Evolutionary conservation across 352 stramenopile species (phyloP), one percentile per base, ranked within the genome.

Genomic region (Globisporangium ultimum): DNA sequence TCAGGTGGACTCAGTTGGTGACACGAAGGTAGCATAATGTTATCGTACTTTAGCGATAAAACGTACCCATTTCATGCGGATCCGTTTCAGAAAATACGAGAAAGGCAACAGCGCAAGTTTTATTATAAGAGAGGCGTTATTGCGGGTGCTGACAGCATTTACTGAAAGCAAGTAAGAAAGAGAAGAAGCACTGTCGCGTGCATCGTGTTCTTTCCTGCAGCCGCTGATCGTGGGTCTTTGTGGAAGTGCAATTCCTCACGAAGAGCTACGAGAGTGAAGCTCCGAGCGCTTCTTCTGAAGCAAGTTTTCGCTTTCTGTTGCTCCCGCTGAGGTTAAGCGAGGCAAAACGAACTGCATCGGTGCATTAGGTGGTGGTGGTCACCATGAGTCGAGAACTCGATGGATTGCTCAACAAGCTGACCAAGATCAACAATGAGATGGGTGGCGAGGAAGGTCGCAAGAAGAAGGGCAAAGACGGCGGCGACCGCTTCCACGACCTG

Each of bases 371-470:
- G 38, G 38, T 43, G 38, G 11, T 43, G 38, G 38, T 45, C 40
- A 24, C 34, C 15, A 89, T 89, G 81, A 89, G 78, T 63, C 74
- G 81, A 66, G 81, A 92, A 57, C 74, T 93, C 42, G 78, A 95
- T 83, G 80, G 73, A 18, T 61, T 92, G 46, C 64, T 93, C 57
- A 71, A 80, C 71, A 92, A 87, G 57, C 55, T 93, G 60, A 73
- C 74, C 3, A 73, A 81, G 45, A 85, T 95, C 61, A 89, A 95
- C 61, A 71, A 86, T 38, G 80, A 93, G 52, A 91, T 92, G 80
- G 78, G 80, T 18, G 80, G 84, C 4, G 72, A 90, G 9, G 82
- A 92, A 21, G 70, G 78, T 36, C 84, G 84, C 53, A 73, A 80
- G 60, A 88, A 90, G 58, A 79, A 80, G 46, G 85, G 64, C 53